A percentile compares a stretch with the other conserved stretches of the same genome.
phyloP scores from a whole-genome alignment of 208 protist species.

The Trypanosomatidae sp. region DNA sequence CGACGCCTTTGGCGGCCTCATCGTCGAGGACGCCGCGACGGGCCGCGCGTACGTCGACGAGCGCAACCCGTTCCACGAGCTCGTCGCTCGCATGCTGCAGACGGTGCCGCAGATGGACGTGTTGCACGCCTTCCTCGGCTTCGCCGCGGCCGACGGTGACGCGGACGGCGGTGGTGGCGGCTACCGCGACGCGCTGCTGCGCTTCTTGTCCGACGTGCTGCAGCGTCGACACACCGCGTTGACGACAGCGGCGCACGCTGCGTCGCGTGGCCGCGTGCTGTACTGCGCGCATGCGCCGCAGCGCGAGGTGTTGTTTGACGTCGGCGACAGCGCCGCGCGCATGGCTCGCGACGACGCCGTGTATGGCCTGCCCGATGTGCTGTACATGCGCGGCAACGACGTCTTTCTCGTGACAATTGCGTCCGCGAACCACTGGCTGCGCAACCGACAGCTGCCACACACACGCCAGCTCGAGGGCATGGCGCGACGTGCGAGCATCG shows the following conservation, averaged over 20 bases:
- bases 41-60: conserved; percentile 29
- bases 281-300: conserved; percentile 20
- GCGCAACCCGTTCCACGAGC: conserved; percentile 38
- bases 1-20: conserved; percentile 62
- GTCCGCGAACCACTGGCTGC: conserved; percentile 68
- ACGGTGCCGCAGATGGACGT: conserved; percentile 55
- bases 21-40: conserved; percentile 42
- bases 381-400: conserved; percentile 48
- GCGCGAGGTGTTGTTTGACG: conserved; percentile 63
- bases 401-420: conserved; percentile 73
- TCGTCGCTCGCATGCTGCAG: conserved; percentile 39
- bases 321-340: conserved; percentile 32
- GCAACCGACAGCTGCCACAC: conserved; percentile 70
- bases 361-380: conserved; percentile 68
- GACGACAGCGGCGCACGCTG: neutral
- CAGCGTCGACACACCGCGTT: neutral
- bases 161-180: no score
- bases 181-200: conserved; percentile 44
- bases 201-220: conserved; percentile 29
- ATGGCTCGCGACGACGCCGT: conserved; percentile 43
- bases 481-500: conserved; percentile 55
- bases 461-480: conserved; percentile 77
- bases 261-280: conserved; percentile 6
- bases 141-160: conserved; percentile 26
- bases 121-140: conserved; percentile 76